phyloP scores from a whole-genome alignment of 495 filamentous ascomycete genomes.

The Tuber calosporum region DNA sequence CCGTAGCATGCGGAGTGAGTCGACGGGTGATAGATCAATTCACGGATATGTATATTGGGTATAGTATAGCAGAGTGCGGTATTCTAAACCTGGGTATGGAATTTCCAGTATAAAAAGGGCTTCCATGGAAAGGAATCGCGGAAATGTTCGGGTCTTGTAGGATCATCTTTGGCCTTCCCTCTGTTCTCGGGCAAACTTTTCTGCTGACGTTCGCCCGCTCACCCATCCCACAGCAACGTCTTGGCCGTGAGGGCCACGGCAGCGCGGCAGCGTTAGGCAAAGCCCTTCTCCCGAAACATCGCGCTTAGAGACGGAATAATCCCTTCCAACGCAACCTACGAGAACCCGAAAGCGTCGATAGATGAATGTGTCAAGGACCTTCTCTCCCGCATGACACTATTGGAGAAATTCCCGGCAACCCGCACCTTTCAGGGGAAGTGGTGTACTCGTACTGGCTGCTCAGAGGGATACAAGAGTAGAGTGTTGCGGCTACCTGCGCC shows the following conservation, averaged over 20 bases:
- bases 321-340: constrained; percentile 47
- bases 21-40: not conserved
- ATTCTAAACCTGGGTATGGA: not conserved
- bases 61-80: not conserved
- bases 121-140: not conserved
- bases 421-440: constrained; percentile 51
- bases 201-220: not conserved
- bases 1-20: not conserved
- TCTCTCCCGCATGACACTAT: constrained; percentile 63
- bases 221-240: not conserved
- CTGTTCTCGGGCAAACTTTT: not conserved
- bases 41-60: not conserved
- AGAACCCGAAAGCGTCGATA: constrained; percentile 54
- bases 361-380: constrained; percentile 59
- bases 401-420: constrained; percentile 61
- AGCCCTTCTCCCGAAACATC: not conserved
- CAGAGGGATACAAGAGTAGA: constrained; percentile 55
- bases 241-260: not conserved
- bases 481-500: constrained; percentile 62
- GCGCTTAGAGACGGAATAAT: not conserved
- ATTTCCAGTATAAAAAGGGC: not conserved
- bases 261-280: not conserved
- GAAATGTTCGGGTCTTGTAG: not conserved
- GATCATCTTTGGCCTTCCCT: not conserved
- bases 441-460: constrained; percentile 56